These are phyloP conservation scores for Beauveria brongniartii DNA, from an alignment of 2,329 filamentous ascomycete species.

Conservation along the genomic window DNA sequence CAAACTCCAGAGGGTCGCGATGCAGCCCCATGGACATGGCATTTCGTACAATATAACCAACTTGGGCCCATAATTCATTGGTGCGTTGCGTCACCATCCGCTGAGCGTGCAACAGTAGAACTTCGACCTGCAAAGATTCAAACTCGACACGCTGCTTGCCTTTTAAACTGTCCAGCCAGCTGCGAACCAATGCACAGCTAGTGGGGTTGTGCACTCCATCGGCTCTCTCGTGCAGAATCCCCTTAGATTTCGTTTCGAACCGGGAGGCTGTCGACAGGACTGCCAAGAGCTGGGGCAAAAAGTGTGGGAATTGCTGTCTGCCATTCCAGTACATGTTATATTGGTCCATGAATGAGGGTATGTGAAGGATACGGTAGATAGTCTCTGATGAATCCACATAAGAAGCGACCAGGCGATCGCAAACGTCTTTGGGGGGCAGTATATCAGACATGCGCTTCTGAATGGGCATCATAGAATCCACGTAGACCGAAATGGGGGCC, in stretches of 20 bases:
- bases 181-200: conserved; percentile 44
- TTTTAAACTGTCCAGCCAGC: conserved; percentile 43
- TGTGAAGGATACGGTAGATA: conserved; percentile 45
- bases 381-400: conserved; percentile 45
- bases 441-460: conserved; percentile 51
- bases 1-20: conserved; percentile 47
- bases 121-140: conserved; percentile 44
- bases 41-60: conserved; percentile 48
- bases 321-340: conserved; percentile 46
- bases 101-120: conserved; percentile 45
- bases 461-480: conserved; percentile 51
- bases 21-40: conserved; percentile 54
- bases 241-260: conserved; percentile 42
- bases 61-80: conserved; percentile 45
- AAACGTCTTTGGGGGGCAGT: conserved; percentile 41
- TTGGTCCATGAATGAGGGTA: conserved; percentile 42
- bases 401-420: conserved; percentile 40
- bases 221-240: conserved; percentile 40
- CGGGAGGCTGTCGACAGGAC: conserved; percentile 46
- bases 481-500: conserved; percentile 46
- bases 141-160: conserved; percentile 47
- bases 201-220: conserved; percentile 51
- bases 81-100: conserved; percentile 43
- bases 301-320: conserved; percentile 37
- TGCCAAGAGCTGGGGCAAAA: conserved; percentile 45